These are phyloP conservation scores for Ogataea paraovalis DNA, from an alignment of 805 yeast genomes.

Conservation along the genomic window DNA sequence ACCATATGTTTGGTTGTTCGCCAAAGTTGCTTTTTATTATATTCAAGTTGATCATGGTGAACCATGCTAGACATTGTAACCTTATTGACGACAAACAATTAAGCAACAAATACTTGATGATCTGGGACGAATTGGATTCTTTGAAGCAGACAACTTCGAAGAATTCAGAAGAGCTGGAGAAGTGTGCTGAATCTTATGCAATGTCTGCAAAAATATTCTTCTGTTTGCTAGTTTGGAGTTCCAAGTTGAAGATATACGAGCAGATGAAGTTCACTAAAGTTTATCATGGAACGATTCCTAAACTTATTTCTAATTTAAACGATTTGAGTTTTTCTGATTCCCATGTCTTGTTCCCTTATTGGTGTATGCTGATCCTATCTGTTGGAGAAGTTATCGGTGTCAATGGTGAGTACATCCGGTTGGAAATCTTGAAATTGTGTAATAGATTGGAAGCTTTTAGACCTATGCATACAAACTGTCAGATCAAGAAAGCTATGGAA, in stretches of 20 bases:
- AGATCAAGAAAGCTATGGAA: constrained; percentile 22
- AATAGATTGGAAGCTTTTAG: constrained; percentile 20
- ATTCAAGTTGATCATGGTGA: constrained; percentile 20
- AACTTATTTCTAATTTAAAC: constrained; percentile 8
- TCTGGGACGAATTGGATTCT: constrained; percentile 11
- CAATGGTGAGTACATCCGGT: constrained; percentile 16
- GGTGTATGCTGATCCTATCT: constrained; percentile 29
- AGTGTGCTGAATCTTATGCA: constrained; percentile 22
- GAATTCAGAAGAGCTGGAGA: constrained; percentile 10
- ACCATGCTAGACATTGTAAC: constrained; percentile 9
- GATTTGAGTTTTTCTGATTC: constrained; percentile 9
- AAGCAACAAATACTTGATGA: constrained; percentile 2
- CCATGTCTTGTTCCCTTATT: constrained; percentile 27
- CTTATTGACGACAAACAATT: constrained; percentile 4
- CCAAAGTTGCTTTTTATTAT: constrained; percentile 26
- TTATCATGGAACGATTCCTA: constrained; percentile 6
- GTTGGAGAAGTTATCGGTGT: constrained; percentile 12
- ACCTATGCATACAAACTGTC: constrained; percentile 26
- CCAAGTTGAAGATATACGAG: constrained; percentile 6
- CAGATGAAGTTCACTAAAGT: constrained; percentile 6
- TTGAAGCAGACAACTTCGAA: constrained; percentile 7
- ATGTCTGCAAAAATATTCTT: constrained; percentile 17
- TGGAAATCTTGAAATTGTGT: constrained; percentile 18
- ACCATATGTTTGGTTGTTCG: constrained; percentile 34
- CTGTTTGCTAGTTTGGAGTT: constrained; percentile 13